These are phyloP conservation scores for Lathyrus aphaca DNA, from an alignment of 306 rosid genomes.

Conservation along the genomic window DNA sequence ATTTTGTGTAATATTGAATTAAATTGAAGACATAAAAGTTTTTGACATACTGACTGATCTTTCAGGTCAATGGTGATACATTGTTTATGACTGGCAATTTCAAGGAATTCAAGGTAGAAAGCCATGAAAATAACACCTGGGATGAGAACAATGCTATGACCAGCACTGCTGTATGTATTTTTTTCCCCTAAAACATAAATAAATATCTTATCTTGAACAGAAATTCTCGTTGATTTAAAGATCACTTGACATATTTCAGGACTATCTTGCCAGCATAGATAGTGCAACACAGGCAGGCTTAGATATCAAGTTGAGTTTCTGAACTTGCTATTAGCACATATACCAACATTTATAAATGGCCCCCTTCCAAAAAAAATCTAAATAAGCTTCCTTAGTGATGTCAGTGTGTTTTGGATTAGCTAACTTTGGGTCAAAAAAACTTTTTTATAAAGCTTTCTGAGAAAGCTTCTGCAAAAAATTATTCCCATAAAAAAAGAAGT, in stretches of 20 bases:
- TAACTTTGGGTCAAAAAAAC: background rate
- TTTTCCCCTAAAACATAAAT: background rate
- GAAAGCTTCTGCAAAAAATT: background rate
- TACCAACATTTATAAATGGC: constrained; percentile 4
- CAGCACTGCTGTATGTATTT: constrained; percentile 83
- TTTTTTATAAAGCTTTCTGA: background rate
- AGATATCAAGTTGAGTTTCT: constrained; percentile 71
- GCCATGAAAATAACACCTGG: constrained; percentile 67
- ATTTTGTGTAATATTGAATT: constrained; percentile 7
- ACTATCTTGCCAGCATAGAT: constrained; percentile 89
- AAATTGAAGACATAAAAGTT: background rate
- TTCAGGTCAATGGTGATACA: constrained; percentile 95
- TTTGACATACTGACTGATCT: constrained; percentile 31
- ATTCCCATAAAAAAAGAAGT: constrained; percentile 1
- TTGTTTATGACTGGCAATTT: constrained; percentile 89
- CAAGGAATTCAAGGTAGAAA: constrained; percentile 89
- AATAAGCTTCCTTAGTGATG: background rate
- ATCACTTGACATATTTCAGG: constrained; percentile 59
- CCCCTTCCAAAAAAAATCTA: background rate
- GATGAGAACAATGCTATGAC: constrained; percentile 75
- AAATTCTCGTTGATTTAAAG: constrained; percentile 37
- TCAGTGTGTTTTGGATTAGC: background rate
- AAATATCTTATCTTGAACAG: constrained; percentile 17
- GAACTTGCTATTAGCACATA: constrained; percentile 32
- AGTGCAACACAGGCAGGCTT: constrained; percentile 68